Conservation (phyloP, 768 basidiomycete genomes). For the Lyophyllum shimeji region DNA sequence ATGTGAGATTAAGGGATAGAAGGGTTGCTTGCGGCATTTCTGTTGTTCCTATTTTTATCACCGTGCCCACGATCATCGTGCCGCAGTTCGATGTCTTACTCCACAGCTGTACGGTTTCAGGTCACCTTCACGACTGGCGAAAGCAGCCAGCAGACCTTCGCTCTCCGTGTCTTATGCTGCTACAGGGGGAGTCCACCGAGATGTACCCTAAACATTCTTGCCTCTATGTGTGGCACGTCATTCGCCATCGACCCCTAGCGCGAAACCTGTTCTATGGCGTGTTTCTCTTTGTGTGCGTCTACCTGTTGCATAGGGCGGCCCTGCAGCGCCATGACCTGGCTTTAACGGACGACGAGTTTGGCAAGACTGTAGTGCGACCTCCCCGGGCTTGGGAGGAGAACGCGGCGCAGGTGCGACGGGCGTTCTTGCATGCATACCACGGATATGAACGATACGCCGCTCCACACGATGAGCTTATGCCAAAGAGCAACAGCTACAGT, state of each 20-base stretch:
- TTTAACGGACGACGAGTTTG: constrained; percentile 1
- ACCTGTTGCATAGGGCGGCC: constrained; percentile 23
- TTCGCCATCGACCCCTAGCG: constrained; percentile 26
- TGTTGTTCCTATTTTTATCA: too few relatives aligned
- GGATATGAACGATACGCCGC: constrained; percentile 63
- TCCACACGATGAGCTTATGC: constrained; percentile 63
- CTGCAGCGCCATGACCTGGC: constrained; percentile 8
- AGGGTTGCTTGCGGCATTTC: too few relatives aligned
- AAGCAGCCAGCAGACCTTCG: neutral
- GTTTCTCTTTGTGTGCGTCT: constrained; percentile 26
- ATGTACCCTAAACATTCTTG: constrained; percentile 13
- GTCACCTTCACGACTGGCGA: neutral
- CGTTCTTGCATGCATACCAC: constrained; percentile 67
- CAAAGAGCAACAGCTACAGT: constrained; percentile 43
- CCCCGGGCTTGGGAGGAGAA: constrained; percentile 48
- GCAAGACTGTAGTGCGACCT: constrained; percentile 18
- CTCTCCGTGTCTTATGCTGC: constrained; percentile 7
- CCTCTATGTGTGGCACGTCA: constrained; percentile 1
- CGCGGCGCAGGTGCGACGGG: constrained; percentile 55
- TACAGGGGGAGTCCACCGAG: constrained; percentile 6
- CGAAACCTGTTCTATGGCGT: constrained; percentile 30
- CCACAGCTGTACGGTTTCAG: neutral
- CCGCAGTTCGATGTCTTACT: neutral
- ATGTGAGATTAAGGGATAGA: too few relatives aligned
- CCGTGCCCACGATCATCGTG: neutral